Evolutionary conservation across 1,284 basidiomycete species (phyloP).

Genomic region (Puccinia hordei): DNA sequence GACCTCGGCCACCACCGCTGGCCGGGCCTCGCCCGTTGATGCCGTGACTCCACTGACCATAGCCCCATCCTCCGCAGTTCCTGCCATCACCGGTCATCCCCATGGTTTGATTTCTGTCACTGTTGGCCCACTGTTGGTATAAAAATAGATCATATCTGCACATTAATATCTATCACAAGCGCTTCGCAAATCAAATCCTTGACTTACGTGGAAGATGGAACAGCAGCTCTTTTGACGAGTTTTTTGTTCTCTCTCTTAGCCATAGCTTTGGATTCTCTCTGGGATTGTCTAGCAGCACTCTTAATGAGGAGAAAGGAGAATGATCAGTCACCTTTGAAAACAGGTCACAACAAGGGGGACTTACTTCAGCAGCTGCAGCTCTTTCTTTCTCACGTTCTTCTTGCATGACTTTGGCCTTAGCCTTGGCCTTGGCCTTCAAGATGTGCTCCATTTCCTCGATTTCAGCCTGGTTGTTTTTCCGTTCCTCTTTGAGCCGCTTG

Average conservation of each 20-base stretch:
- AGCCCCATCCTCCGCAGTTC: background rate
- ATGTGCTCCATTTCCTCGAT: conserved; percentile 54
- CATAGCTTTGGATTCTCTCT: conserved; percentile 29
- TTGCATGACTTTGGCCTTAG: conserved; percentile 54
- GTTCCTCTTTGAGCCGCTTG: conserved; percentile 51
- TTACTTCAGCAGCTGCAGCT: conserved; percentile 57
- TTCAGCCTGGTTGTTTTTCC: conserved; percentile 55
- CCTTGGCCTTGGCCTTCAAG: conserved; percentile 54
- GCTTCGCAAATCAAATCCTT: background rate
- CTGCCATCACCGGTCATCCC: background rate
- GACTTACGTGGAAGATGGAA: conserved; percentile 20
- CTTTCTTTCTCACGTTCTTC: conserved; percentile 58
- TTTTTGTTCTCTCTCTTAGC: conserved; percentile 38
- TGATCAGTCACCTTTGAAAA: background rate
- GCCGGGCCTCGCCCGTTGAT: background rate
- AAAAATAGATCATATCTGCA: background rate
- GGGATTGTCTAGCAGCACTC: conserved; percentile 36
- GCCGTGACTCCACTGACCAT: background rate
- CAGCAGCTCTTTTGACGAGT: background rate
- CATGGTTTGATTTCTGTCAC: background rate
- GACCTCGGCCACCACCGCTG: background rate
- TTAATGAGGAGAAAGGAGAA: background rate
- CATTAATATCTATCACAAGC: background rate
- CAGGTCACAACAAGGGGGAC: conserved; percentile 11
- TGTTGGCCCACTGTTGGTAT: background rate